These are phyloP conservation scores for Prunus fruticosa DNA, from an alignment of 306 rosid species.

Conservation along the genomic window DNA sequence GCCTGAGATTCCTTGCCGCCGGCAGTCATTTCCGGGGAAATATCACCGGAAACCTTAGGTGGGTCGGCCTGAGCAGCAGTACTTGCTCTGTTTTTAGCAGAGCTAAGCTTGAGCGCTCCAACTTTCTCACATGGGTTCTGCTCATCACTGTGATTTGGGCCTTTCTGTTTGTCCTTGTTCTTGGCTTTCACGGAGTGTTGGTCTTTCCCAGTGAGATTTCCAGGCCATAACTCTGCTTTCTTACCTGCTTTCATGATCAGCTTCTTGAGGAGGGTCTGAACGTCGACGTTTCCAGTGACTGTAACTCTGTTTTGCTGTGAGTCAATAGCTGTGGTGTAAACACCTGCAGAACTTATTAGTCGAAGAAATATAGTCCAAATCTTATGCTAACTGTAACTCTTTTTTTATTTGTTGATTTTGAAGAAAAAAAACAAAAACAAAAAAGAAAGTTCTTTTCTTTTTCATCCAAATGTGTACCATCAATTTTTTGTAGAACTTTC, in stretches of 20 bases:
- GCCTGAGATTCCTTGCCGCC: slow-evolving; percentile 10
- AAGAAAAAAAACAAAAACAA: background rate
- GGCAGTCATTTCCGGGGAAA: slow-evolving; percentile 24
- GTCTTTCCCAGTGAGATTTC: slow-evolving; percentile 34
- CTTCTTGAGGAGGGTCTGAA: slow-evolving; percentile 61
- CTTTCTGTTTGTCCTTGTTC: slow-evolving; percentile 32
- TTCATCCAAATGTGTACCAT: slow-evolving; percentile 47
- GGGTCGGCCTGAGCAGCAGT: background rate
- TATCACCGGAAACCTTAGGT: slow-evolving; percentile 1
- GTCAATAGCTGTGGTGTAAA: slow-evolving; percentile 65
- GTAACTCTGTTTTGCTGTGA: slow-evolving; percentile 67
- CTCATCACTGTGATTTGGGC: slow-evolving; percentile 19
- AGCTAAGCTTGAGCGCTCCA: slow-evolving; percentile 7
- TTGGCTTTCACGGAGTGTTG: slow-evolving; percentile 31
- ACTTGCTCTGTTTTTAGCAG: slow-evolving; percentile 36
- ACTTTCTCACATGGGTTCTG: slow-evolving; percentile 10
- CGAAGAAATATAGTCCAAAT: background rate
- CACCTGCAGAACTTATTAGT: slow-evolving; percentile 35
- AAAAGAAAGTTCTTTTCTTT: background rate
- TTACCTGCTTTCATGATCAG: slow-evolving; percentile 56
- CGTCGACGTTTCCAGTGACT: slow-evolving; percentile 58
- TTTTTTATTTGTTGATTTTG: no score
- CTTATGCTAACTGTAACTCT: no score
- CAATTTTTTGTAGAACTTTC: slow-evolving; percentile 74
- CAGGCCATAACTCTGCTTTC: slow-evolving; percentile 77